These are phyloP conservation scores for Rosa rugosa DNA, from an alignment of 306 rosid genomes.

Conservation along the genomic window DNA sequence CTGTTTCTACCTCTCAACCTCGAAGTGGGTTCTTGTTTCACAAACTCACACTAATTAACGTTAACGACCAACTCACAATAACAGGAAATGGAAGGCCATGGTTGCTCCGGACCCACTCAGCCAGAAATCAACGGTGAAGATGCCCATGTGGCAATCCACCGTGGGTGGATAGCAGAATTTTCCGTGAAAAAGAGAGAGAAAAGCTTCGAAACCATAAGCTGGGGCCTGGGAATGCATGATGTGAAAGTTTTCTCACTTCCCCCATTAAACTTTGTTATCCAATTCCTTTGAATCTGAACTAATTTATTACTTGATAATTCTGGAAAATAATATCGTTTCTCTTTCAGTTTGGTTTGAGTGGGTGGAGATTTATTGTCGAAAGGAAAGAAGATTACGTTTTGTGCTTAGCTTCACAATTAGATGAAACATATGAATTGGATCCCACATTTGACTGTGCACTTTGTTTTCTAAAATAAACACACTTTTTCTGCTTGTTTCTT, in stretches of 20 bases:
- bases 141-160: too few relatives aligned
- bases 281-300: neutral
- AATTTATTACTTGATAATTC: neutral
- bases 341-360: neutral
- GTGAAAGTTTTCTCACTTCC: neutral
- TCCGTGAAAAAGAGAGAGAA: neutral
- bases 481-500: neutral
- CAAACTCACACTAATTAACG: too few relatives aligned
- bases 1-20: too few relatives aligned
- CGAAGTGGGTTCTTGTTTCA: too few relatives aligned
- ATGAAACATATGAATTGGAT: neutral
- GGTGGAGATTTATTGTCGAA: neutral
- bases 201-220: neutral
- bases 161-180: too few relatives aligned
- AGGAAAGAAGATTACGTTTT: neutral
- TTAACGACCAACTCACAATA: too few relatives aligned
- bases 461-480: neutral
- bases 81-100: too few relatives aligned
- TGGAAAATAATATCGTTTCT: neutral
- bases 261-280: neutral
- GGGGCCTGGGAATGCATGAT: neutral
- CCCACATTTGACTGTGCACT: neutral
- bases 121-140: too few relatives aligned
- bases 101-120: too few relatives aligned
- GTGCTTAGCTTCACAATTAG: too few relatives aligned